Percentiles rank a stretch among this genome's conserved stretches.
Evolutionary conservation across 192 early-diverging fungal species (phyloP).

Genomic region (Glomus cerebriforme): DNA sequence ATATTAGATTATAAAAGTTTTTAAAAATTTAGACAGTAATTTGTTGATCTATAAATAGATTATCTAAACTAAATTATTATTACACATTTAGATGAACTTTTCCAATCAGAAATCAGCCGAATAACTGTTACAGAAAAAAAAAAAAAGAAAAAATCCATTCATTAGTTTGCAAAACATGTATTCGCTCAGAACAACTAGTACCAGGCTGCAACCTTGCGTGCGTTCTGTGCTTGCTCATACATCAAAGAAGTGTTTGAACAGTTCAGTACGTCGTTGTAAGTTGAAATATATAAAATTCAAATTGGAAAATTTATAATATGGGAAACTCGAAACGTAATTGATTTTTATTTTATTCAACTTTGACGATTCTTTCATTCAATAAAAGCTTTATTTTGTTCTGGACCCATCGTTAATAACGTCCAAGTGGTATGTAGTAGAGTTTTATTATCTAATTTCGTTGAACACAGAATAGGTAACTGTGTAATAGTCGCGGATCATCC

Average conservation of each 20-base stretch:
- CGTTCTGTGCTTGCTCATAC: background rate
- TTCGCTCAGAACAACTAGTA: background rate
- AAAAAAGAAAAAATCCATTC: too few species aligned
- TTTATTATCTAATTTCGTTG: background rate
- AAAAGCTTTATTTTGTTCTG: background rate
- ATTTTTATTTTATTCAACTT: background rate
- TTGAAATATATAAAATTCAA: background rate
- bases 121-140: too few species aligned
- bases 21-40: too few species aligned
- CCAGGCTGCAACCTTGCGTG: background rate
- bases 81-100: too few species aligned
- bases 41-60: too few species aligned
- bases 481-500: background rate
- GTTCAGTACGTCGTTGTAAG: background rate
- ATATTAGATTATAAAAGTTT: too few species aligned
- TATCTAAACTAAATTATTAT: too few species aligned
- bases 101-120: too few species aligned
- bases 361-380: background rate
- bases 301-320: background rate
- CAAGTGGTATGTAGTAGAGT: background rate
- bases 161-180: background rate
- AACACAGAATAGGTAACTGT: background rate
- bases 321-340: background rate
- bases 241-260: constrained; percentile 10
- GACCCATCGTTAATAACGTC: background rate